Conservation (phyloP, 2,329 filamentous ascomycete genomes). For the Aspergillus awamori region DNA sequence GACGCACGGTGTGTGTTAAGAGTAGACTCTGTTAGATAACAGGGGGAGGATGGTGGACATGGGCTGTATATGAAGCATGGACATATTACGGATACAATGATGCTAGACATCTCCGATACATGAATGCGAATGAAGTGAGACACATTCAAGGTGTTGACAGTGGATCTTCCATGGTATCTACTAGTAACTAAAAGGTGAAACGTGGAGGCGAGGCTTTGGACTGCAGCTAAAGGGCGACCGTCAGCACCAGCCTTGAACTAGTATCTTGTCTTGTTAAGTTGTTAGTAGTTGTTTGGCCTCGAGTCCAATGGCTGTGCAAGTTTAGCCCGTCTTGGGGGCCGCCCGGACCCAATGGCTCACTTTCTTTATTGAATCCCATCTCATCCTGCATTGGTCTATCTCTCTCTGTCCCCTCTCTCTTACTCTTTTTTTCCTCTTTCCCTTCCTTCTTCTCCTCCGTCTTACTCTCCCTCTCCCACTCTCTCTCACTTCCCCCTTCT, state of each 20-base stretch:
- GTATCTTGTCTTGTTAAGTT: too few species aligned
- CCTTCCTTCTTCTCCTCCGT: conserved; percentile 10
- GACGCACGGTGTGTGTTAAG: conserved; percentile 80
- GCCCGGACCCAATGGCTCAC: conserved; percentile 2
- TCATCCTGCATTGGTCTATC: too few species aligned
- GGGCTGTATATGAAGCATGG: not conserved
- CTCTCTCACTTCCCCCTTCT: not conserved
- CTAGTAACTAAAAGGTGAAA: too few species aligned
- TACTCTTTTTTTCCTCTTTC: not conserved
- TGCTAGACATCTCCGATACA: not conserved
- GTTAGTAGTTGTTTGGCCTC: too few species aligned
- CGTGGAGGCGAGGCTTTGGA: too few species aligned
- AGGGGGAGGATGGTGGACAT: not conserved
- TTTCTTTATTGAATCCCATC: conserved; percentile 1
- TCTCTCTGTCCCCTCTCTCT: not conserved
- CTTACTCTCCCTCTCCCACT: not conserved
- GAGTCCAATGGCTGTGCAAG: too few species aligned
- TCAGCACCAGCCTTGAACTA: too few species aligned
- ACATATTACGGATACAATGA: not conserved
- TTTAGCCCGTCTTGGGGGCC: not conserved
- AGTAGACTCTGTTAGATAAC: not conserved
- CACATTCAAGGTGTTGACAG: not conserved
- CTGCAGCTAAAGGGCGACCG: too few species aligned
- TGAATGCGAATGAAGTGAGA: too few species aligned
- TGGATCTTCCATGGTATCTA: not conserved